Percentiles rank a stretch among this genome's conserved stretches.
Conservation (phyloP, 306 rosid genomes). For the Trifolium dubium region DNA sequence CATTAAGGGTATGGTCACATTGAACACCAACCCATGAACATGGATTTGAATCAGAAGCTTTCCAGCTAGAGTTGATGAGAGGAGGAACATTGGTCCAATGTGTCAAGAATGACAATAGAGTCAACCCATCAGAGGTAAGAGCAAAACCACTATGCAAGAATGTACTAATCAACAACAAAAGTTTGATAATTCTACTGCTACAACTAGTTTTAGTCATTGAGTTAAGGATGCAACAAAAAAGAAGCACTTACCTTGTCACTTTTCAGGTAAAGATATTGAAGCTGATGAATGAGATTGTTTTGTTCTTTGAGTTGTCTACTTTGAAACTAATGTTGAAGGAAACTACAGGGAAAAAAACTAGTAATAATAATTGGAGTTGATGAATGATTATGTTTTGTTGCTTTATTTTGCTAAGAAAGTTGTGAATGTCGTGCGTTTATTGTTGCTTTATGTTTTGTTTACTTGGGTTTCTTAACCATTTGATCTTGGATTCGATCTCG, state of each 20-base stretch:
- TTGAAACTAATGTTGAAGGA: no score
- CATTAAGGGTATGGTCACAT: slow-evolving; percentile 53
- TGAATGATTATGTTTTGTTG: no score
- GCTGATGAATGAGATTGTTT: neutral
- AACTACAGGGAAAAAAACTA: no score
- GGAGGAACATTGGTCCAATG: slow-evolving; percentile 59
- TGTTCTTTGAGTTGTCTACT: neutral
- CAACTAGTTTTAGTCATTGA: neutral
- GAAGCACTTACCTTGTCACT: neutral
- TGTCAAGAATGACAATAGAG: slow-evolving; percentile 53
- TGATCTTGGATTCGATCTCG: no score
- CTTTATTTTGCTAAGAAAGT: no score
- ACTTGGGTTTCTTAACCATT: no score
- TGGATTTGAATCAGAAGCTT: slow-evolving; percentile 61
- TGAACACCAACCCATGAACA: slow-evolving; percentile 75
- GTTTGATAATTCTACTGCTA: neutral
- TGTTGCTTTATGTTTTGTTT: no score
- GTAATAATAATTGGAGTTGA: no score
- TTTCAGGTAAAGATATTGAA: neutral
- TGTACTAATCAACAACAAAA: slow-evolving; percentile 29
- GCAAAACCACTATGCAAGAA: slow-evolving; percentile 36
- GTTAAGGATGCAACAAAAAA: neutral
- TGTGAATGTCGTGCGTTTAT: no score
- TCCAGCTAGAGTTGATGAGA: slow-evolving; percentile 59
- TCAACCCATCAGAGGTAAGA: slow-evolving; percentile 65